These are phyloP conservation scores for Globisporangium perplexum DNA, from an alignment of 352 stramenopile genomes.

Conservation along the genomic window DNA sequence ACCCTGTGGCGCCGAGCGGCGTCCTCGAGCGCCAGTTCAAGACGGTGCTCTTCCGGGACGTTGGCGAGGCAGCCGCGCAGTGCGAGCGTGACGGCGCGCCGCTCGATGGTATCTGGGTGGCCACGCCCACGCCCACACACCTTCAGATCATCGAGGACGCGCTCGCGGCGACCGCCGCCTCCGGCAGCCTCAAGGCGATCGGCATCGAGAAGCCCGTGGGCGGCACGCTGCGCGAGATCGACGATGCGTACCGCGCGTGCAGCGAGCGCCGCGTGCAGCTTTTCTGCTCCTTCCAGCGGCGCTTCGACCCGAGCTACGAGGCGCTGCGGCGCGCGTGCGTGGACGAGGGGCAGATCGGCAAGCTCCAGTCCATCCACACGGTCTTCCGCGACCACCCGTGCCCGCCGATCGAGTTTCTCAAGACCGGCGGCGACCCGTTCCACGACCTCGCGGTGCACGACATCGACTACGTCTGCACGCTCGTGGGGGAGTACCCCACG, in stretches of 20 bases:
- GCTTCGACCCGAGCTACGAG: conserved; percentile 89
- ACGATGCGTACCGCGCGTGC: conserved; percentile 50
- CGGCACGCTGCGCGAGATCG: conserved; percentile 47
- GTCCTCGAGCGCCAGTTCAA: conserved; percentile 40
- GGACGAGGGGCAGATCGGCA: conserved; percentile 46
- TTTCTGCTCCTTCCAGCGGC: conserved; percentile 89
- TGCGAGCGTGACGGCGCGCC: conserved; percentile 13
- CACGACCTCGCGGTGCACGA: conserved; percentile 90
- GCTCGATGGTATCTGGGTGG: conserved; percentile 66
- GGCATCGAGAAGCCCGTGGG: conserved; percentile 77
- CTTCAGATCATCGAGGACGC: conserved; percentile 40
- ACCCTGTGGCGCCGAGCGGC: conserved; percentile 22
- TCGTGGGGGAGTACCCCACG: conserved; percentile 68
- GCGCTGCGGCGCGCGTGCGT: conserved; percentile 37
- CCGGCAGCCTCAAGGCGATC: conserved; percentile 31
- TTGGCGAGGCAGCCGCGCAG: conserved; percentile 23
- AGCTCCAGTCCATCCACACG: conserved; percentile 75
- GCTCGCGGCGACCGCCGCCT: conserved; percentile 8
- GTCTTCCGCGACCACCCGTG: conserved; percentile 90
- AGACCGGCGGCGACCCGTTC: conserved; percentile 86
- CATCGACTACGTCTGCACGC: conserved; percentile 87
- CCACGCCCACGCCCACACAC: conserved; percentile 70
- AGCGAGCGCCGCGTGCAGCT: conserved; percentile 49
- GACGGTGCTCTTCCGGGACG: conserved; percentile 26
- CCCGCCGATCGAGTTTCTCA: conserved; percentile 85